phyloP scores from a whole-genome alignment of 2,329 filamentous ascomycete species.

The Fusarium floridanum region DNA sequence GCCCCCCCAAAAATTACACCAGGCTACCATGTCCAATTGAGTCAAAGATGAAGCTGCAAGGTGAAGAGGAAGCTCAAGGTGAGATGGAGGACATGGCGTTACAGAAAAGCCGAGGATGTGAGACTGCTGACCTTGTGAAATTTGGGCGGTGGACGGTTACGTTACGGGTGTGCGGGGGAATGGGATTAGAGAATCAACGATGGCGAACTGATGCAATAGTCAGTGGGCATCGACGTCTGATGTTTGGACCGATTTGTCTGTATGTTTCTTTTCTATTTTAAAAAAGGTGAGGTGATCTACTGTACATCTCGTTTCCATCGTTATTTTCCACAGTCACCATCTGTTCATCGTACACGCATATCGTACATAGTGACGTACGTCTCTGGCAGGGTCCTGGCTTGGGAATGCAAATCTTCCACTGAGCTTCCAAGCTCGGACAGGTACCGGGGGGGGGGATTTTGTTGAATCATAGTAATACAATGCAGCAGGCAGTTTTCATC shows the following conservation, averaged over 20 bases:
- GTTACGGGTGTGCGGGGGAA: neutral
- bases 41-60: neutral
- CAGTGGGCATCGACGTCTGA: slow-evolving; percentile 18
- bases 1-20: slow-evolving; percentile 12
- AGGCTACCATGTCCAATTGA: slow-evolving; percentile 16
- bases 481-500: slow-evolving; percentile 9
- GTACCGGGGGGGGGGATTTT: neutral
- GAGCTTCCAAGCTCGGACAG: slow-evolving; percentile 2
- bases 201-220: slow-evolving; percentile 18
- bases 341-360: slow-evolving; percentile 16
- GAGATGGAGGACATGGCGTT: neutral
- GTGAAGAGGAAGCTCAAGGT: neutral
- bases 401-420: slow-evolving; percentile 18
- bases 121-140: neutral
- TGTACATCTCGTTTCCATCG: slow-evolving; percentile 23
- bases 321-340: slow-evolving; percentile 20
- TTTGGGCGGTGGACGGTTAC: neutral
- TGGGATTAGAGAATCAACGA: slow-evolving; percentile 6
- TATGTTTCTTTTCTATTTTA: neutral
- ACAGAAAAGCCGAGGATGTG: slow-evolving; percentile 23
- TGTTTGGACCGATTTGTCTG: neutral
- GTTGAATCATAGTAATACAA: slow-evolving; percentile 11
- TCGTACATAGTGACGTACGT: slow-evolving; percentile 29
- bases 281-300: slow-evolving; percentile 21
- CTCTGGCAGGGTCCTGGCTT: slow-evolving; percentile 10